Evolutionary conservation across 495 filamentous ascomycete genomes (phyloP), one percentile per base, ranked within the genome.

Genomic region (Talaromyces nanjingensis): DNA sequence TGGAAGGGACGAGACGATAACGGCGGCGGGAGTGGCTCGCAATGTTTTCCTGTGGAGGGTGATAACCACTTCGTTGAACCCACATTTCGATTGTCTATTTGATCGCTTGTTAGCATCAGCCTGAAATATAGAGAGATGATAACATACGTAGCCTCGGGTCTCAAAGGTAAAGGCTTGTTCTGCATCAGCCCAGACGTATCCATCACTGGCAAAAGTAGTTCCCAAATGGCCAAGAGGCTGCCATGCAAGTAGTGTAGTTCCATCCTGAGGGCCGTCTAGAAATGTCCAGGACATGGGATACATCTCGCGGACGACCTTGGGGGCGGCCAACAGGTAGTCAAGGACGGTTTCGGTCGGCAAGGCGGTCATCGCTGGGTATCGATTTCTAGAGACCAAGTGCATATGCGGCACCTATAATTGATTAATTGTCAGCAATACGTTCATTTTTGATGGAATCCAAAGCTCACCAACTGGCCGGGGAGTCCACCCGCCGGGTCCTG

Each of bases 251-350:
- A 92, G 83, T 29, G 96, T 82, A 18, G 86, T 87, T 9, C 92
- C 92, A 76, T 96, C 90, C 34, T 77, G 79, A 45, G 93, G 93
- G 31, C 85, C 83, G 65, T 93, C 87, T 52, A 97, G 81, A 74
- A 94, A 97, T 18, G 88, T 92, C 93, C 93, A 98, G 70, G 85
- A 88, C 83, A 97, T 92, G 6, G 92, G 83, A 39, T 90, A 85
- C 57, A 80, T 75, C 66, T 91, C 86, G 65, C 87, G 88, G 42
- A 90, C 85, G 54, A 96, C 87, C 67, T 86, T 88, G 3, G 90
- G 89, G n/a, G 91, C 92, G 70, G 85, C 79, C 63, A 89, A 75
- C 62, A 97, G 82, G 81, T 88, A 92, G 67, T 88, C 86, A 47
- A 90, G 85, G 7, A 91, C 87, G 62, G 91, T 87, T 25, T 86